A percentile compares a stretch with the other conserved stretches of the same genome.
These are phyloP conservation scores for Dictyostelium brefeldianum DNA, from an alignment of 78 protist genomes.

Conservation along the genomic window DNA sequence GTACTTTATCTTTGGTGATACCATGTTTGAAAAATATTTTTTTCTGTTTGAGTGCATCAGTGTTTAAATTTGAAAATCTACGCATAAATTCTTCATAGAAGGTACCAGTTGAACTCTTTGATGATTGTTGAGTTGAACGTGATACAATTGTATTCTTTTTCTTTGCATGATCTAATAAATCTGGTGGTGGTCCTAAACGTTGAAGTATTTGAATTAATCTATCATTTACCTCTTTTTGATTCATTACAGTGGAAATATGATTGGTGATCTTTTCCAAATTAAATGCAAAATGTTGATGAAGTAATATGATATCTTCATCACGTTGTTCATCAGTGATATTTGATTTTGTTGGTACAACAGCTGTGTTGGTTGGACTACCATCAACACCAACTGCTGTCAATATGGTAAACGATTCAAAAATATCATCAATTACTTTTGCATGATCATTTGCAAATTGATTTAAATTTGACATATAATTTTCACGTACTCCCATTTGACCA, in stretches of 20 bases:
- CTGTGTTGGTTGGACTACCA: neutral
- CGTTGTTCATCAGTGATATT: constrained; percentile 29
- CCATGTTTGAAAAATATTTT: constrained; percentile 66
- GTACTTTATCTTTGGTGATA: constrained; percentile 29
- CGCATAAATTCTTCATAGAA: constrained; percentile 80
- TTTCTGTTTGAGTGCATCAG: constrained; percentile 44
- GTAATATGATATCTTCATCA: constrained; percentile 43
- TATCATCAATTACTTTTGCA: constrained; percentile 46
- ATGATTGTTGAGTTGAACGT: constrained; percentile 17
- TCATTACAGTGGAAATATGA: neutral
- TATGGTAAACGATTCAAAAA: constrained; percentile 46
- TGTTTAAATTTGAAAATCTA: constrained; percentile 23
- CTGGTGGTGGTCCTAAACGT: constrained; percentile 78
- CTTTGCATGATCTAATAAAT: constrained; percentile 28
- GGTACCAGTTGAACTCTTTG: neutral
- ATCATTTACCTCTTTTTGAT: constrained; percentile 41
- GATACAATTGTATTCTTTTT: neutral
- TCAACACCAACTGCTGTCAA: neutral
- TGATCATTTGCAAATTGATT: constrained; percentile 59
- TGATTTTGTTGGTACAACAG: constrained; percentile 5
- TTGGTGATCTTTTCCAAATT: constrained; percentile 26
- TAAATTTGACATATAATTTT: constrained; percentile 52
- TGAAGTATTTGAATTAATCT: constrained; percentile 49
- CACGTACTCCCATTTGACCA: constrained; percentile 82
- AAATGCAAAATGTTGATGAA: constrained; percentile 35